Base-by-base conservation (phyloP, 495 filamentous ascomycete genomes). In the Cercophora newfieldiana region DNA sequence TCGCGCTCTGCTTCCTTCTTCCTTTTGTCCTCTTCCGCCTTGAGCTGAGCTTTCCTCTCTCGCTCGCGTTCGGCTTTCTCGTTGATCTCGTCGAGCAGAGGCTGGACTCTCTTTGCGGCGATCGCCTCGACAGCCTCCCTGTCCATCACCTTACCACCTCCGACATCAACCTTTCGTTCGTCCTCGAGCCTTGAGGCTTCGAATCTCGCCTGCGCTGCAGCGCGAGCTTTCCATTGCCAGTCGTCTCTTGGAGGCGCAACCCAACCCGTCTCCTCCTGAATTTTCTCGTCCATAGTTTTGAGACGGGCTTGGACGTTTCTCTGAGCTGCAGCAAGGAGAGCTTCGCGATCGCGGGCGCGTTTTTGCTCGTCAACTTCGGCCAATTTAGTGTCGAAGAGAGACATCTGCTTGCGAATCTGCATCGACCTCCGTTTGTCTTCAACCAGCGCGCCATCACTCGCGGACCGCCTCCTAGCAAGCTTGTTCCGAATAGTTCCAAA, bases 11-110 rank as follows among this genome's bases (percentile, higher is more conserved):
- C 76, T 57, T 84, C 80, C 65, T 76, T 77, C 57, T 77, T 81
- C 48, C 77, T 76, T 33, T 74, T 79, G 59, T 84, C 81, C 71
- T 82, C 77, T n/a, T 85, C 83, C 37, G 70, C 12, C 66, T 75
- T 79, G 21, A 78, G 53, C 57, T 86, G 85, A 5, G 83, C 85
- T 54, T 86, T 82, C 22, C 88, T 82, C 65, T 87, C 81, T 57
- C 82, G 81, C 69, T 91, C 87, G 55, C 79, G 79, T 71, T 94
- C 91, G 0, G 90, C 89, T 31, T 86, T 88, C 21, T 89, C 88
- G 56, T 88, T 87, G 44, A 99, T 96, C 68, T 97, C 92, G 71
- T 97, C 91, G n/a, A 99, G 75, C 0, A 95, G 86, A 19, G 95
- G 95, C 75, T 92, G 91, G n/a, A 99, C 83, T 70, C 89, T 88